Evolutionary conservation across 2,329 filamentous ascomycete species (phyloP).

Genomic region (Xylariaceae sp.): DNA sequence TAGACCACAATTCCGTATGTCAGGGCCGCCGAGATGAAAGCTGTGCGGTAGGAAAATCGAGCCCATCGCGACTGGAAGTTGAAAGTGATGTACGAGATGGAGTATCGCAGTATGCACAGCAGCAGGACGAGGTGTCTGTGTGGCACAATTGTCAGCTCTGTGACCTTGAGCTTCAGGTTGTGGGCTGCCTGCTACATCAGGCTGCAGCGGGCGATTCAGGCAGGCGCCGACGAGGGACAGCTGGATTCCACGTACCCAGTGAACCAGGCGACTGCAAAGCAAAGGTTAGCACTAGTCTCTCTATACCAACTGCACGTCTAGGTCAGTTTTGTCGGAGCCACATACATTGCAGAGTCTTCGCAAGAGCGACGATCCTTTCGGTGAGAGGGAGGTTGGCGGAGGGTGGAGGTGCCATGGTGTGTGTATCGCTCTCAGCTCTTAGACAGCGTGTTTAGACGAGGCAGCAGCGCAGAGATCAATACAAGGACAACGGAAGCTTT

Average conservation of each 20-base stretch:
- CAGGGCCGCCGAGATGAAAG: constrained; percentile 79
- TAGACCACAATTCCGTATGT: constrained; percentile 99
- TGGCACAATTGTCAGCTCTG: background rate
- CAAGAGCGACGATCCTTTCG: constrained; percentile 69
- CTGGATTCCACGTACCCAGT: constrained; percentile 52
- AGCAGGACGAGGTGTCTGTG: constrained; percentile 79
- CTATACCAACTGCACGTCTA: background rate
- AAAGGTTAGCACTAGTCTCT: constrained; percentile 24
- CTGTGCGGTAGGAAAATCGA: constrained; percentile 77
- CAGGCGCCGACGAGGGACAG: background rate
- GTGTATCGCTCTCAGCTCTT: too few species aligned
- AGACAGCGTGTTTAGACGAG: too few species aligned
- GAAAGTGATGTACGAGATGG: constrained; percentile 79
- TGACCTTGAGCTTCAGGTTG: too few species aligned
- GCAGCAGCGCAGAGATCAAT: too few species aligned
- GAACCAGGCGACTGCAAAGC: constrained; percentile 64
- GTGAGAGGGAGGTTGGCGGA: constrained; percentile 59
- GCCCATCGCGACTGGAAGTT: constrained; percentile 76
- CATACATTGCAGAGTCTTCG: constrained; percentile 86
- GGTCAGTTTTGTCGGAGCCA: constrained; percentile 22
- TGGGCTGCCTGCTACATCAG: background rate
- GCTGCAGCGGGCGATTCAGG: background rate
- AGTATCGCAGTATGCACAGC: constrained; percentile 73
- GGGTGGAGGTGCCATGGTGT: constrained; percentile 66
- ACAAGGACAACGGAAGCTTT: too few species aligned